A percentile compares a stretch with the other conserved stretches of the same genome.
phyloP scores from a whole-genome alignment of 345 rosid genomes.

The Salix arbutifolia region DNA sequence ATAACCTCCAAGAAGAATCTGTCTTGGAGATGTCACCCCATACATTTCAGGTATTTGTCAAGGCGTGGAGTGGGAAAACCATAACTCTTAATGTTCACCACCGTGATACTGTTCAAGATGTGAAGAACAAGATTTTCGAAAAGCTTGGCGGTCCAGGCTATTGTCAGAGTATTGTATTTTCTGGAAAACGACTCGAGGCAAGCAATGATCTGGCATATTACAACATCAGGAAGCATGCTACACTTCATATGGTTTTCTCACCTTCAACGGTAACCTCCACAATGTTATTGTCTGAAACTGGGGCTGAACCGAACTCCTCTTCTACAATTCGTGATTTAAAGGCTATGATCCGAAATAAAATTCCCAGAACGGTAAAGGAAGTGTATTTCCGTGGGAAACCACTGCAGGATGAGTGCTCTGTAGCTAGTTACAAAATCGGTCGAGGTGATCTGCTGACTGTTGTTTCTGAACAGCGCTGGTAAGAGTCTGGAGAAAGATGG shows the following conservation, averaged over 20 bases:
- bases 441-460: not conserved
- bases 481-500: no score
- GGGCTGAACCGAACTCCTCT: not conserved
- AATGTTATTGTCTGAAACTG: not conserved
- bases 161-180: conserved; percentile 8
- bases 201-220: conserved; percentile 21
- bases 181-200: conserved; percentile 27
- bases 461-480: not conserved
- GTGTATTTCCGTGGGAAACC: not conserved
- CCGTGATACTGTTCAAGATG: conserved; percentile 6
- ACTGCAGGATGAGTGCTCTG: conserved; percentile 1
- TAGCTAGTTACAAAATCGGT: conserved; percentile 2
- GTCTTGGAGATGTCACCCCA: conserved; percentile 14
- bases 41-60: conserved; percentile 30
- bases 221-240: conserved; percentile 26
- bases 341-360: not conserved
- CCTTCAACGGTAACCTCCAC: not conserved
- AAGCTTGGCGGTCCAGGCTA: conserved; percentile 7
- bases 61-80: conserved; percentile 29
- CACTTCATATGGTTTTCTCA: conserved; percentile 18
- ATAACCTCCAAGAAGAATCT: conserved; percentile 25
- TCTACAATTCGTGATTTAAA: conserved; percentile 4
- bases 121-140: conserved; percentile 17
- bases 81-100: conserved; percentile 28
- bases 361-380: conserved; percentile 6